Percentiles rank a stretch among this genome's conserved stretches.
Conservation (phyloP, 306 rosid species). For the Aeschynomene evenia region DNA sequence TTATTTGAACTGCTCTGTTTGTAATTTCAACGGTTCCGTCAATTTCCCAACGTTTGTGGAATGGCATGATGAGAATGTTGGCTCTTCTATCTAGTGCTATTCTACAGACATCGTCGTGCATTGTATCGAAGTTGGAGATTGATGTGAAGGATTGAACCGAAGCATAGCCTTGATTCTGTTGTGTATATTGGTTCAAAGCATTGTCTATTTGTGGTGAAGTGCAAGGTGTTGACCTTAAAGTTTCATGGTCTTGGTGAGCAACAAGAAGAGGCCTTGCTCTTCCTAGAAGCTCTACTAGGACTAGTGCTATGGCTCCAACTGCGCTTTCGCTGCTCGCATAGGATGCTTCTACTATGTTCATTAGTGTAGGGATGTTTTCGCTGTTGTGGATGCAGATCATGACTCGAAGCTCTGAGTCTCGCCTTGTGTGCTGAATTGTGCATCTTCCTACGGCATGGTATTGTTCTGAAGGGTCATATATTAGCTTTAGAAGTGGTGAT, state of each 20-base stretch:
- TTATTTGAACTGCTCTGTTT: constrained; percentile 27
- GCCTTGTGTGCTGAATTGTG: constrained; percentile 49
- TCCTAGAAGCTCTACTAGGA: constrained; percentile 55
- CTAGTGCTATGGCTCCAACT: constrained; percentile 43
- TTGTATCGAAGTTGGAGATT: constrained; percentile 37
- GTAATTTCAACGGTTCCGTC: constrained; percentile 46
- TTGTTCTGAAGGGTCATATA: constrained; percentile 51
- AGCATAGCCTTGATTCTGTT: constrained; percentile 38
- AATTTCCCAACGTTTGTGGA: constrained; percentile 66
- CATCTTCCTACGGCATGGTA: constrained; percentile 36
- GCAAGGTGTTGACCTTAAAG: not conserved
- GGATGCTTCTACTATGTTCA: constrained; percentile 61
- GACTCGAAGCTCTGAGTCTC: constrained; percentile 46
- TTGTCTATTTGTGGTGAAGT: constrained; percentile 40
- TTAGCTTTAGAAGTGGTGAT: constrained; percentile 45
- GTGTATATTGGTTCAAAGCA: constrained; percentile 46
- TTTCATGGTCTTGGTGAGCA: constrained; percentile 38
- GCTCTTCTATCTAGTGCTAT: constrained; percentile 41
- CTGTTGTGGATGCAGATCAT: constrained; percentile 50
- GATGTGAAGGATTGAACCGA: constrained; percentile 53
- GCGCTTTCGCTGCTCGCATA: constrained; percentile 53
- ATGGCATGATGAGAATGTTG: constrained; percentile 55
- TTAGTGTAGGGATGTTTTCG: constrained; percentile 46
- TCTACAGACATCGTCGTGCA: constrained; percentile 46
- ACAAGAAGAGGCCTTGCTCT: constrained; percentile 52